These are phyloP conservation scores for Dioszegia crocea DNA, from an alignment of 768 basidiomycete species.

Conservation along the genomic window DNA sequence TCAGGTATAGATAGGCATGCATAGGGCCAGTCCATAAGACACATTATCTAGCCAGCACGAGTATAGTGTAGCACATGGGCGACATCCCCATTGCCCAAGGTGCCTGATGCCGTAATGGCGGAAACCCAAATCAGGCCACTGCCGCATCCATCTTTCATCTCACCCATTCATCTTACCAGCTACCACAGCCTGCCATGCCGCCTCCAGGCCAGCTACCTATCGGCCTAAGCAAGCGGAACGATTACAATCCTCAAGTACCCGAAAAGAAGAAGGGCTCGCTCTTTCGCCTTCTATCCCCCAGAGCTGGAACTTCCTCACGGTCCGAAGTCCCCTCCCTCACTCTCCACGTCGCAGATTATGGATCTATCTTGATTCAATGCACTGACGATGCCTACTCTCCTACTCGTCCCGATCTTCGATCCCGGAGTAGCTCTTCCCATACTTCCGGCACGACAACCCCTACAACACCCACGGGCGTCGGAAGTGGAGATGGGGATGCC, in stretches of 20 bases:
- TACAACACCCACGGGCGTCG: background rate
- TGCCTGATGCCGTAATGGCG: too few species aligned
- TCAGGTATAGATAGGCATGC: too few species aligned
- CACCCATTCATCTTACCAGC: background rate
- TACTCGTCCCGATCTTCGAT: background rate
- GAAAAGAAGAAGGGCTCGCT: conserved; percentile 5
- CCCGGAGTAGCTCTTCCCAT: background rate
- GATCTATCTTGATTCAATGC: conserved; percentile 7
- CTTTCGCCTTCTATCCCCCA: background rate
- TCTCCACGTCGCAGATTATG: conserved; percentile 14
- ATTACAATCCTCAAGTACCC: background rate
- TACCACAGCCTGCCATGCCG: background rate
- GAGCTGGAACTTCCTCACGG: background rate
- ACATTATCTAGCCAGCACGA: too few species aligned
- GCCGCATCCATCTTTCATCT: background rate
- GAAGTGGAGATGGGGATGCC: background rate
- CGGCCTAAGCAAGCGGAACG: conserved; percentile 6
- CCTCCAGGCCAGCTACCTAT: background rate
- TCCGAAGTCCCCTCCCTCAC: conserved; percentile 7
- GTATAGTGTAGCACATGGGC: too few species aligned
- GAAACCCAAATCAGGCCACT: too few species aligned
- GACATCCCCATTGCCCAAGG: too few species aligned
- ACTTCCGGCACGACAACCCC: background rate
- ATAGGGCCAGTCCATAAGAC: too few species aligned
- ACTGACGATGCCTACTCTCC: background rate